phyloP scores from a whole-genome alignment of 2,329 filamentous ascomycete genomes.

The Exophiala alcalophila region DNA sequence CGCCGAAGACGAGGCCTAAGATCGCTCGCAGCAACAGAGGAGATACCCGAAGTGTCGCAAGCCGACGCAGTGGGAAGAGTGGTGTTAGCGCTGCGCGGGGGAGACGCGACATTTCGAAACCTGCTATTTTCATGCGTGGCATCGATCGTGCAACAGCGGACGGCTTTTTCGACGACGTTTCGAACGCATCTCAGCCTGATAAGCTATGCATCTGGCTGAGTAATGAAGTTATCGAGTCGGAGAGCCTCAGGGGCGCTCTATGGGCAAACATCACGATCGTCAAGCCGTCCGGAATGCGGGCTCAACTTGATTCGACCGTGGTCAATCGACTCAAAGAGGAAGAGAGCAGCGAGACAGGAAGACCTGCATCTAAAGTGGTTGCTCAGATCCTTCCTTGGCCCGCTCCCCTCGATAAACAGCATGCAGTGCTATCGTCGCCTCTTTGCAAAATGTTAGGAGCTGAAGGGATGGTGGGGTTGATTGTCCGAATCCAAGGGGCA shows the following conservation, averaged over 20 bases:
- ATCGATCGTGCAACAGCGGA: slow-evolving; percentile 67
- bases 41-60: slow-evolving; percentile 77
- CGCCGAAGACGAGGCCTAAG: slow-evolving; percentile 81
- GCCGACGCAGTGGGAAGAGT: slow-evolving; percentile 73
- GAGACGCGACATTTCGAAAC: slow-evolving; percentile 49
- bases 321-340: slow-evolving; percentile 66
- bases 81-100: slow-evolving; percentile 64
- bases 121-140: slow-evolving; percentile 69
- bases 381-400: slow-evolving; percentile 77
- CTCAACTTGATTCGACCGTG: slow-evolving; percentile 65
- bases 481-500: slow-evolving; percentile 83
- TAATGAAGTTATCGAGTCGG: slow-evolving; percentile 67
- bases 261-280: slow-evolving; percentile 86
- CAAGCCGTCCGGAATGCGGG: slow-evolving; percentile 72
- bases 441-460: slow-evolving; percentile 72
- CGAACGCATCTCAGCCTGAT: slow-evolving; percentile 46
- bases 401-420: slow-evolving; percentile 77
- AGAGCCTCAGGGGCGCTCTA: slow-evolving; percentile 69
- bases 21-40: slow-evolving; percentile 59
- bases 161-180: slow-evolving; percentile 75
- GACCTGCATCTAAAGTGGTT: slow-evolving; percentile 65
- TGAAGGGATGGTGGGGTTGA: slow-evolving; percentile 73
- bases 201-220: slow-evolving; percentile 81
- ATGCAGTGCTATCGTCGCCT: slow-evolving; percentile 72
- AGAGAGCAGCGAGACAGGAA: slow-evolving; percentile 54